phyloP scores from a whole-genome alignment of 2,329 filamentous ascomycete species.

The Xylaria sp. region DNA sequence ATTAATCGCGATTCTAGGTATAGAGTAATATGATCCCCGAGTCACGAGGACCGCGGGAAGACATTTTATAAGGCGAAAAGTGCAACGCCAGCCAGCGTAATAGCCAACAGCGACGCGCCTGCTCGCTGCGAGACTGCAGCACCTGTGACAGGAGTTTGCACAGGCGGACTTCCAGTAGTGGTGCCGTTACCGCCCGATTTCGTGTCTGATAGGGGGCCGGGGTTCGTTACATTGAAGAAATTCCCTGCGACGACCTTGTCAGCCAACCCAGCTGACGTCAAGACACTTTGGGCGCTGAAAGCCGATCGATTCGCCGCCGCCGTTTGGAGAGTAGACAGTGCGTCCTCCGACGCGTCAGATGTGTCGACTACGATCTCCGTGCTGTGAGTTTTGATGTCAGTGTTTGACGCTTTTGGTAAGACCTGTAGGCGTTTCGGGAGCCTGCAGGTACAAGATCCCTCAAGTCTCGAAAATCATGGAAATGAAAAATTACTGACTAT shows the following conservation, averaged over 20 bases:
- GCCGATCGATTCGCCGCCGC: constrained; percentile 43
- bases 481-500: constrained; percentile 36
- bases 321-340: constrained; percentile 41
- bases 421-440: neutral
- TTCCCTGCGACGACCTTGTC: constrained; percentile 50
- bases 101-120: constrained; percentile 40
- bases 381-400: constrained; percentile 22
- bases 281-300: constrained; percentile 42
- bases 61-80: constrained; percentile 43
- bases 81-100: constrained; percentile 41
- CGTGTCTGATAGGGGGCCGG: constrained; percentile 35
- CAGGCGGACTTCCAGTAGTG: constrained; percentile 33
- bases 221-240: constrained; percentile 50
- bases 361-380: constrained; percentile 49
- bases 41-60: neutral
- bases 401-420: neutral
- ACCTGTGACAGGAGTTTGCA: constrained; percentile 29
- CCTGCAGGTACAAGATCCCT: neutral
- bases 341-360: constrained; percentile 40
- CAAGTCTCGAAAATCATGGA: neutral
- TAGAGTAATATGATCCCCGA: neutral
- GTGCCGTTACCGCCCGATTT: constrained; percentile 33
- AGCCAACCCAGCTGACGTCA: constrained; percentile 45
- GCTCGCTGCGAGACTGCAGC: constrained; percentile 39
- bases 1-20: constrained; percentile 12